These are phyloP conservation scores for Coffea humblotiana DNA, from an alignment of 305 asterid genomes.

Conservation along the genomic window DNA sequence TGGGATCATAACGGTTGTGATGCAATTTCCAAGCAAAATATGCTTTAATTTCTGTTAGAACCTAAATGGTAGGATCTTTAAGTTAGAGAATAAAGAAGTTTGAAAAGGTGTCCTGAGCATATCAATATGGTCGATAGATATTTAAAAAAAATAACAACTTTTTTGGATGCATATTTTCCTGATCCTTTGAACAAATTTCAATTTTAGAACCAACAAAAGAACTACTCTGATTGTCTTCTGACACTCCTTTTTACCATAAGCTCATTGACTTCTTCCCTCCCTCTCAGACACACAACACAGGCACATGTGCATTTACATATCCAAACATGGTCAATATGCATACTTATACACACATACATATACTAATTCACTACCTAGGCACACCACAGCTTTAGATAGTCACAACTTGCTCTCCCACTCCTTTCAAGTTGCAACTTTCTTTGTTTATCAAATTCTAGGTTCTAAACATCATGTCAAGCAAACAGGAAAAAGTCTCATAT, in stretches of 20 bases:
- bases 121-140: not conserved
- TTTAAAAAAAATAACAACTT: not conserved
- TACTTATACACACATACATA: not conserved
- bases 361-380: not conserved
- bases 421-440: not conserved
- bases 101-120: not conserved
- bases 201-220: not conserved
- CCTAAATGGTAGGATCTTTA: not conserved
- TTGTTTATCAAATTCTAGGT: not conserved
- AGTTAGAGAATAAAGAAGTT: not conserved
- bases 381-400: not conserved
- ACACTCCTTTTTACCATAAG: not conserved
- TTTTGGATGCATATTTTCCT: not conserved
- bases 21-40: not conserved
- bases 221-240: not conserved
- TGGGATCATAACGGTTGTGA: not conserved
- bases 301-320: not conserved
- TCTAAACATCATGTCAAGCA: constrained; percentile 1
- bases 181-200: too few species aligned
- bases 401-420: not conserved
- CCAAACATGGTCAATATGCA: not conserved
- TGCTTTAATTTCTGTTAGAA: not conserved
- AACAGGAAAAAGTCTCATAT: not conserved
- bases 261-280: not conserved
- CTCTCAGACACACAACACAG: not conserved